phyloP scores from a whole-genome alignment of 2,329 filamentous ascomycete species.

The Didymella exigua region DNA sequence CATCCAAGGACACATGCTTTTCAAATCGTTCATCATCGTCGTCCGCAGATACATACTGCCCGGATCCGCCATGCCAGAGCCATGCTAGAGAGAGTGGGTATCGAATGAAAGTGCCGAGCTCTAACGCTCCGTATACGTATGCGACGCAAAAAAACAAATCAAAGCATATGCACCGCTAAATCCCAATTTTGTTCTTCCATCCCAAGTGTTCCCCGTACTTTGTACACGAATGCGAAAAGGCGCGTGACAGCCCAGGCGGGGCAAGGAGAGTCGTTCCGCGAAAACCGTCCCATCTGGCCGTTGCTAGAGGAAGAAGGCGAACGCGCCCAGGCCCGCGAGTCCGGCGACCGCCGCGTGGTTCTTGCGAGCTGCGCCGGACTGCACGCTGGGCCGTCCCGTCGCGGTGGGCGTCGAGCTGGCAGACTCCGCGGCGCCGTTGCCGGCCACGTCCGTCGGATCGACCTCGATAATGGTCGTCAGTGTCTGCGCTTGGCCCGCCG shows the following conservation, averaged over 20 bases:
- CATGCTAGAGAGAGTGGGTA: background rate
- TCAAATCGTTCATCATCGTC: background rate
- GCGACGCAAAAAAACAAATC: background rate
- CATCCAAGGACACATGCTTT: background rate
- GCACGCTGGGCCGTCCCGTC: conserved; percentile 44
- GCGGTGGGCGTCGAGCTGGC: conserved; percentile 14
- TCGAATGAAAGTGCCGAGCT: background rate
- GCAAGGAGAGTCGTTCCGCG: background rate
- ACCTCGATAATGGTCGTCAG: conserved; percentile 54
- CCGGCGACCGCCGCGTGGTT: conserved; percentile 15
- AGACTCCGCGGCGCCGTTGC: conserved; percentile 4
- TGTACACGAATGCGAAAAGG: background rate
- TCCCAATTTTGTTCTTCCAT: background rate
- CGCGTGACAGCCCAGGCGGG: background rate
- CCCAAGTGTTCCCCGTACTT: background rate
- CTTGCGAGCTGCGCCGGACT: conserved; percentile 44
- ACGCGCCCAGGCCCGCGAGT: conserved; percentile 2
- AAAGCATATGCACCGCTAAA: background rate
- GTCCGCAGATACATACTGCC: background rate
- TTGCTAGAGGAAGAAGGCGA: conserved; percentile 12
- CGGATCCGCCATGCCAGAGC: background rate
- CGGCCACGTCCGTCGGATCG: conserved; percentile 37
- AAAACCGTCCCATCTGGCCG: background rate
- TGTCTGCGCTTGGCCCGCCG: conserved; percentile 43
- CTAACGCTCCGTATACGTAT: background rate